These are phyloP conservation scores for Cenococcum geophilum DNA, from an alignment of 495 filamentous ascomycete genomes.

Conservation along the genomic window DNA sequence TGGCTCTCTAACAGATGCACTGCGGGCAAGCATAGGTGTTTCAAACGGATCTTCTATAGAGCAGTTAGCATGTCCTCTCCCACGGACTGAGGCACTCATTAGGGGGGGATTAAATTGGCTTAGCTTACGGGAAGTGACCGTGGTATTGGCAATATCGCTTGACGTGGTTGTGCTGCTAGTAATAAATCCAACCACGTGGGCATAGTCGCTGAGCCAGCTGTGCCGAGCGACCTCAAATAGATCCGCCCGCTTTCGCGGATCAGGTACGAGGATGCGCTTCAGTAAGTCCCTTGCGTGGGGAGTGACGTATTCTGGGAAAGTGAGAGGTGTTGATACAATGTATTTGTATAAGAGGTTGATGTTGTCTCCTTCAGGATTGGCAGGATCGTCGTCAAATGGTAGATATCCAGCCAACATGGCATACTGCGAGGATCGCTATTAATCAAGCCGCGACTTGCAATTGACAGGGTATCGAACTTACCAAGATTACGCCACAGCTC, in stretches of 20 bases:
- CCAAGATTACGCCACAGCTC: slow-evolving; percentile 98
- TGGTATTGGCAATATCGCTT: slow-evolving; percentile 76
- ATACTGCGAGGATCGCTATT: slow-evolving; percentile 54
- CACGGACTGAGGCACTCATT: background rate
- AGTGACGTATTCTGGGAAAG: slow-evolving; percentile 98
- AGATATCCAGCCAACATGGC: slow-evolving; percentile 98
- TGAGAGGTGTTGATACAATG: slow-evolving; percentile 94
- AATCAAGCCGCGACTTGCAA: background rate
- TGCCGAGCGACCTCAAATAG: slow-evolving; percentile 96
- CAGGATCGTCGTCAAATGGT: slow-evolving; percentile 98
- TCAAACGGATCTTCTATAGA: slow-evolving; percentile 49
- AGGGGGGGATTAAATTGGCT: background rate
- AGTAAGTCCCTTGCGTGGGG: slow-evolving; percentile 92
- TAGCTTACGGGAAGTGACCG: slow-evolving; percentile 58
- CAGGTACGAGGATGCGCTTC: slow-evolving; percentile 89
- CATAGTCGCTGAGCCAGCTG: slow-evolving; percentile 96
- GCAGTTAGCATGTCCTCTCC: slow-evolving; percentile 32
- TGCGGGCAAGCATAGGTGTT: slow-evolving; percentile 63
- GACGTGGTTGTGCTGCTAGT: slow-evolving; percentile 89
- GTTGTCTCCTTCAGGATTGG: slow-evolving; percentile 97
- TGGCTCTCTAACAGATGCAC: slow-evolving; percentile 86
- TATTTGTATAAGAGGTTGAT: slow-evolving; percentile 99
- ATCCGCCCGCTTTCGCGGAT: slow-evolving; percentile 89
- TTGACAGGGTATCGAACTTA: slow-evolving; percentile 45
- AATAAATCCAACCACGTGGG: slow-evolving; percentile 90